These are phyloP conservation scores for Colletotrichum navitas DNA, from an alignment of 2,329 filamentous ascomycete species.

Conservation along the genomic window DNA sequence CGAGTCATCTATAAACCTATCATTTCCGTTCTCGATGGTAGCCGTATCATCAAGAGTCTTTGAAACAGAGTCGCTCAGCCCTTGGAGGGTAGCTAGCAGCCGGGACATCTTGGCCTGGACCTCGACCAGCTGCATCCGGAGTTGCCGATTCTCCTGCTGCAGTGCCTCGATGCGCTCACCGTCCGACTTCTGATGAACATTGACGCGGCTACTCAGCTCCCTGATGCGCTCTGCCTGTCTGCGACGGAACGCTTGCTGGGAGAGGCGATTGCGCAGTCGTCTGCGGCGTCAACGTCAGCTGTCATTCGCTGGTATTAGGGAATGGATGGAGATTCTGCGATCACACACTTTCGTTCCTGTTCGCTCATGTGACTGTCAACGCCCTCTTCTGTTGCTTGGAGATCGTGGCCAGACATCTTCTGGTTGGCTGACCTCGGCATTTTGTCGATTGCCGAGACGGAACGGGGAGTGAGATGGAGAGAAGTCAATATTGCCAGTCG, in stretches of 20 bases:
- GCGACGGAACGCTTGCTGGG: slow-evolving; percentile 50
- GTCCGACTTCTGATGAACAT: slow-evolving; percentile 44
- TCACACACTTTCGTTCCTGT: slow-evolving; percentile 29
- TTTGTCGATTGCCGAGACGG: background rate
- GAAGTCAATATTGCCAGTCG: background rate
- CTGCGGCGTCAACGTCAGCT: slow-evolving; percentile 33
- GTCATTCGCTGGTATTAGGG: too few relatives aligned
- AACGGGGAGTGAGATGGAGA: background rate
- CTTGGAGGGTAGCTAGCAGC: slow-evolving; percentile 46
- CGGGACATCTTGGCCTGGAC: slow-evolving; percentile 47
- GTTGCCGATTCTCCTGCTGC: slow-evolving; percentile 46
- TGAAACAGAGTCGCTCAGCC: slow-evolving; percentile 45
- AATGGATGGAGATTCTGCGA: background rate
- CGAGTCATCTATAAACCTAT: background rate
- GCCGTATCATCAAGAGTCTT: slow-evolving; percentile 45
- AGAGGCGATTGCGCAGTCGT: slow-evolving; percentile 50
- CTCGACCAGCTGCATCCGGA: slow-evolving; percentile 48
- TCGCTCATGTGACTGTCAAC: background rate
- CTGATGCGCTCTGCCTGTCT: slow-evolving; percentile 48
- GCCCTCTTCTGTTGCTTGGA: background rate
- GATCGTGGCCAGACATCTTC: background rate
- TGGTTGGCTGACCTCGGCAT: background rate
- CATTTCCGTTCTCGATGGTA: background rate
- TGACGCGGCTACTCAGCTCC: slow-evolving; percentile 45
- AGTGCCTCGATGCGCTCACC: slow-evolving; percentile 45